Evolutionary conservation across 139 green algal genomes (phyloP).

Genomic region (Edaphochlamys debaryana): DNA sequence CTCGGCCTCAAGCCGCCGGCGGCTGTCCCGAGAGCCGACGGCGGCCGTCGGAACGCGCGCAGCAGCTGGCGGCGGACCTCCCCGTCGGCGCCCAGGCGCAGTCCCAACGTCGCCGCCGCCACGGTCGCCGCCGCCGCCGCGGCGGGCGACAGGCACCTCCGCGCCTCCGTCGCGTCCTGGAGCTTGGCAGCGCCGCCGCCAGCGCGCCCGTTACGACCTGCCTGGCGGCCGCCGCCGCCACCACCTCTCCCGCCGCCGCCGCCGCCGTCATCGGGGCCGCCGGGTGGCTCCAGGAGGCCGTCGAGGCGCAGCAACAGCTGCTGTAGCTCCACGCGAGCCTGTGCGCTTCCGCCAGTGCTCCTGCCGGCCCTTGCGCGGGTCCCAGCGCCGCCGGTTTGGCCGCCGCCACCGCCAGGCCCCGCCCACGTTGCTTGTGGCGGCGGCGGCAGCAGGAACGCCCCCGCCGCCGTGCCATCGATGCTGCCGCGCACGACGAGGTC

Average conservation of each 20-base stretch:
- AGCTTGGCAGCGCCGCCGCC: too few species aligned
- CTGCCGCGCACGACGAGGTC: neutral
- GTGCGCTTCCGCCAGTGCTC: neutral
- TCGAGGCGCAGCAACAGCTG: constrained; percentile 27
- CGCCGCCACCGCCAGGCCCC: too few species aligned
- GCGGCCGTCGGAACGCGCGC: neutral
- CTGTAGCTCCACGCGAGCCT: constrained; percentile 15
- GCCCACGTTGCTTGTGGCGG: too few species aligned
- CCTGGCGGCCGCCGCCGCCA: neutral
- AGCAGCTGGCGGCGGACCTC: neutral
- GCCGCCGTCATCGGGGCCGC: neutral
- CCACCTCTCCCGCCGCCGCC: neutral
- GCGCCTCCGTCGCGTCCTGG: too few species aligned
- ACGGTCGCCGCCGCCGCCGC: neutral
- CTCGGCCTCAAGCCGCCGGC: neutral
- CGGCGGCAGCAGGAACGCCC: neutral
- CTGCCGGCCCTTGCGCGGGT: neutral
- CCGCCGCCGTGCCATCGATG: neutral
- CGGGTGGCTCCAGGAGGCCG: neutral
- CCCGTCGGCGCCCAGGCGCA: neutral
- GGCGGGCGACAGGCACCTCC: neutral
- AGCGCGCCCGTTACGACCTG: neutral
- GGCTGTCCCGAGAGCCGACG: too few species aligned
- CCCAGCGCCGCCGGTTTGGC: too few species aligned
- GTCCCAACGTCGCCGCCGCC: constrained; percentile 13